A percentile compares a stretch with the other conserved stretches of the same genome.
These are phyloP conservation scores for Cryphonectria japonica DNA, from an alignment of 2,329 filamentous ascomycete species.

Conservation along the genomic window DNA sequence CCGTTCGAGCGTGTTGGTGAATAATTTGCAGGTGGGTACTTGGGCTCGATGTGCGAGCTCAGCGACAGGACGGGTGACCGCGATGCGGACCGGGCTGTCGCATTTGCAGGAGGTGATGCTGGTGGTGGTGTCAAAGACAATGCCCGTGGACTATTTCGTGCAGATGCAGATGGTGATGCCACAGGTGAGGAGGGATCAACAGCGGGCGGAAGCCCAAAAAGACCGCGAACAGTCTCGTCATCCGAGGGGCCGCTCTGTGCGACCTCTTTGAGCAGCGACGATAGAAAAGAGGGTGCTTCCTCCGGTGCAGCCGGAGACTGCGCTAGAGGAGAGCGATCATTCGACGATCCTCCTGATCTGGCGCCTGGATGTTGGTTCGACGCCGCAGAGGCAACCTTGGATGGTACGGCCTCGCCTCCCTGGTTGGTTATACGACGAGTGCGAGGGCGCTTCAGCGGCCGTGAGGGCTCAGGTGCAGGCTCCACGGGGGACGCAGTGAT, in stretches of 20 bases:
- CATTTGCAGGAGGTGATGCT: conserved; percentile 40
- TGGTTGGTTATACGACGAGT: conserved; percentile 67
- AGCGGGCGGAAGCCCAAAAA: conserved; percentile 42
- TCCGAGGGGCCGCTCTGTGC: conserved; percentile 66
- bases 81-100: conserved; percentile 61
- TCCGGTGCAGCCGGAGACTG: conserved; percentile 40
- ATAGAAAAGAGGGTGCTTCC: conserved; percentile 77
- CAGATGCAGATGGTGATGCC: conserved; percentile 68
- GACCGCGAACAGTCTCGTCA: conserved; percentile 53
- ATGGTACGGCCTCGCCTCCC: conserved; percentile 51
- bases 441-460: conserved; percentile 85
- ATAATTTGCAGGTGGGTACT: conserved; percentile 75
- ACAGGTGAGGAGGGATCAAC: conserved; percentile 40
- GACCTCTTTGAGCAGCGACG: conserved; percentile 85
- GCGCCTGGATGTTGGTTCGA: conserved; percentile 29
- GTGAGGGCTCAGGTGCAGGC: conserved; percentile 70
- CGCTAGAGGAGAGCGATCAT: conserved; percentile 31
- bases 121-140: conserved; percentile 73
- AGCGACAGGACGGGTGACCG: conserved; percentile 63
- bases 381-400: conserved; percentile 32
- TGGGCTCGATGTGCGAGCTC: conserved; percentile 73
- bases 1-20: conserved; percentile 59
- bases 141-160: conserved; percentile 68
- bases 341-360: conserved; percentile 25
- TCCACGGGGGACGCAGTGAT: conserved; percentile 72